A percentile compares a stretch with the other conserved stretches of the same genome.
Conservation (phyloP, 768 basidiomycete species). For the Phallus indusiatus region DNA sequence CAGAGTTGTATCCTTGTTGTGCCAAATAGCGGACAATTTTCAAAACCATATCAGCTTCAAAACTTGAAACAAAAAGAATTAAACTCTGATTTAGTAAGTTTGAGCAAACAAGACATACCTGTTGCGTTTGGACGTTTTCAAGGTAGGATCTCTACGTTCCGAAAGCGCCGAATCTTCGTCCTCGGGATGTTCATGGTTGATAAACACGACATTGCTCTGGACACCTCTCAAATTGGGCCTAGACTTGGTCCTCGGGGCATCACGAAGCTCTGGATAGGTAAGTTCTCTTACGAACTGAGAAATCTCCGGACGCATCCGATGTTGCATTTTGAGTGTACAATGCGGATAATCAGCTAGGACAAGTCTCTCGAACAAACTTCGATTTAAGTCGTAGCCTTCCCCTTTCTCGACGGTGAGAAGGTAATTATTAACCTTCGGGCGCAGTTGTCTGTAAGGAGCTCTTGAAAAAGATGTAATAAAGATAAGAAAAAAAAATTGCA, state of each 20-base stretch:
- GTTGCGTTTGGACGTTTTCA: conserved; percentile 53
- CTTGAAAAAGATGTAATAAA: neutral
- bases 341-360: conserved; percentile 57
- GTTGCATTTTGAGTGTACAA: conserved; percentile 43
- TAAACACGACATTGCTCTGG: conserved; percentile 50
- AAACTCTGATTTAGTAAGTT: neutral
- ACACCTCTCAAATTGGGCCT: conserved; percentile 48
- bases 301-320: conserved; percentile 71
- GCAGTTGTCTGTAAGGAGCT: conserved; percentile 42
- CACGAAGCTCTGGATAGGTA: conserved; percentile 56
- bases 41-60: conserved; percentile 52
- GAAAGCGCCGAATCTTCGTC: conserved; percentile 32
- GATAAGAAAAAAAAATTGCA: conserved; percentile 22
- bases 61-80: neutral
- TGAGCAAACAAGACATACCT: conserved; percentile 17
- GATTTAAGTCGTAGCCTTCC: conserved; percentile 57
- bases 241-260: conserved; percentile 39
- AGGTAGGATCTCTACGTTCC: conserved; percentile 37
- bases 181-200: conserved; percentile 48
- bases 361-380: conserved; percentile 60
- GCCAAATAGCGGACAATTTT: conserved; percentile 56
- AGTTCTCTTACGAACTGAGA: conserved; percentile 49
- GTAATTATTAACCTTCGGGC: conserved; percentile 65
- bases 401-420: conserved; percentile 56
- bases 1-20: conserved; percentile 59